phyloP scores from a whole-genome alignment of 176 grass and related monocot genomes.

The Triticum urartu region DNA sequence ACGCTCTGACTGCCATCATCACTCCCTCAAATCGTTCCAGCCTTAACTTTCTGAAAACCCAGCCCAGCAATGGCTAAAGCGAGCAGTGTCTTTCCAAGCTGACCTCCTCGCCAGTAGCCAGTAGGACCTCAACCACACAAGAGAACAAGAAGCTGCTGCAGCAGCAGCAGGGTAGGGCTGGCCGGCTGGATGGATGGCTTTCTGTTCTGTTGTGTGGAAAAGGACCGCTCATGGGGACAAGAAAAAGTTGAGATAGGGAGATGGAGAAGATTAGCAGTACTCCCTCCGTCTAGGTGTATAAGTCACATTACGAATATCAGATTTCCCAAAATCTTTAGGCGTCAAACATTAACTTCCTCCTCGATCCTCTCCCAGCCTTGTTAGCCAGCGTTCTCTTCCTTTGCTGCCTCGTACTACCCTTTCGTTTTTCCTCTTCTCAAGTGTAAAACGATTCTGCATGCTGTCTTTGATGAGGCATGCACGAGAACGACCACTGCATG shows the following conservation, averaged over 20 bases:
- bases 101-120: not conserved
- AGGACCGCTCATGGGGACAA: constrained; percentile 34
- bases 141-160: constrained; percentile 35
- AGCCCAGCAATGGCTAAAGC: constrained; percentile 3
- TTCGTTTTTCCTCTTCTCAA: too few species aligned
- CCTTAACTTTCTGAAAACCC: constrained; percentile 12
- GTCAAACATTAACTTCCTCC: too few species aligned
- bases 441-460: too few species aligned
- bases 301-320: too few species aligned
- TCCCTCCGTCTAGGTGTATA: too few species aligned
- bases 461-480: too few species aligned
- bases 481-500: too few species aligned
- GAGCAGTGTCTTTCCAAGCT: not conserved
- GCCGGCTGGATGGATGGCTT: not conserved
- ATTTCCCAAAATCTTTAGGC: too few species aligned
- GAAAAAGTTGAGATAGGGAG: not conserved
- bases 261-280: not conserved
- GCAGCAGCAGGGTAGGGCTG: constrained; percentile 15
- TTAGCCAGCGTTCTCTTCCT: too few species aligned
- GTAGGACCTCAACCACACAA: constrained; percentile 14
- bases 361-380: too few species aligned
- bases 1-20: not conserved
- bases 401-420: too few species aligned
- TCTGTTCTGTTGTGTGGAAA: constrained; percentile 26
- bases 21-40: not conserved